These are phyloP conservation scores for Colletotrichum magnum DNA, from an alignment of 2,329 filamentous ascomycete genomes.

Conservation along the genomic window DNA sequence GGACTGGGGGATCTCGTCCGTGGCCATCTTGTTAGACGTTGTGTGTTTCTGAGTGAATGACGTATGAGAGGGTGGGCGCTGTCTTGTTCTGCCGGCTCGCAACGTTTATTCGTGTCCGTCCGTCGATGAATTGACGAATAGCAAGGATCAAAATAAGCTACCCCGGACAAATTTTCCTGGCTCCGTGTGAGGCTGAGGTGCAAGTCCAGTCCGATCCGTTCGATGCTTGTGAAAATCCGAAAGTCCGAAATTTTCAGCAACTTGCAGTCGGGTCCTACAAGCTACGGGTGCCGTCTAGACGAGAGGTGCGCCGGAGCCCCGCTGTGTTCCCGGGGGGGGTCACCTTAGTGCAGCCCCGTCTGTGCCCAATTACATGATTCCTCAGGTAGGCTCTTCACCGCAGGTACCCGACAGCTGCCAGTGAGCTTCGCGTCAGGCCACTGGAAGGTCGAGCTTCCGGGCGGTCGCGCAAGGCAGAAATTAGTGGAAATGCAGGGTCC, in stretches of 20 bases:
- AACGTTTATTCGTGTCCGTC: slow-evolving; percentile 14
- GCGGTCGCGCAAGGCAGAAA: slow-evolving; percentile 41
- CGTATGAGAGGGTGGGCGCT: slow-evolving; percentile 19
- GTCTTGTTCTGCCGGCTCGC: not conserved
- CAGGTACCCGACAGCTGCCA: not conserved
- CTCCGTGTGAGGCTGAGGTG: slow-evolving; percentile 23
- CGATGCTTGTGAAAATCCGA: slow-evolving; percentile 36
- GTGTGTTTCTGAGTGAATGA: slow-evolving; percentile 14
- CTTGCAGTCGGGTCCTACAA: slow-evolving; percentile 5
- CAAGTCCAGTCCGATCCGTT: slow-evolving; percentile 20
- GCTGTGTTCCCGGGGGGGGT: slow-evolving; percentile 18
- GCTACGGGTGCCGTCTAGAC: slow-evolving; percentile 22
- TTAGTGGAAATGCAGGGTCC: slow-evolving; percentile 36
- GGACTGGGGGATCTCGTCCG: slow-evolving; percentile 61
- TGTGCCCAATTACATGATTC: too few relatives aligned
- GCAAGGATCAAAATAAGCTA: slow-evolving; percentile 2
- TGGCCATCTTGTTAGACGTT: slow-evolving; percentile 46
- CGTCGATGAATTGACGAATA: not conserved
- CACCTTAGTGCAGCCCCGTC: too few relatives aligned
- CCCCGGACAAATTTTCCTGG: slow-evolving; percentile 7
- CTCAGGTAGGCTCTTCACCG: too few relatives aligned
- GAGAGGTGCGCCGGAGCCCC: slow-evolving; percentile 31
- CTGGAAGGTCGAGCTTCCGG: slow-evolving; percentile 30
- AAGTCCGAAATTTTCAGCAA: slow-evolving; percentile 35
- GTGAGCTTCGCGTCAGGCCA: slow-evolving; percentile 30